Evolutionary conservation across 2,329 filamentous ascomycete species (phyloP).

Genomic region (Neofusicoccum parvum): DNA sequence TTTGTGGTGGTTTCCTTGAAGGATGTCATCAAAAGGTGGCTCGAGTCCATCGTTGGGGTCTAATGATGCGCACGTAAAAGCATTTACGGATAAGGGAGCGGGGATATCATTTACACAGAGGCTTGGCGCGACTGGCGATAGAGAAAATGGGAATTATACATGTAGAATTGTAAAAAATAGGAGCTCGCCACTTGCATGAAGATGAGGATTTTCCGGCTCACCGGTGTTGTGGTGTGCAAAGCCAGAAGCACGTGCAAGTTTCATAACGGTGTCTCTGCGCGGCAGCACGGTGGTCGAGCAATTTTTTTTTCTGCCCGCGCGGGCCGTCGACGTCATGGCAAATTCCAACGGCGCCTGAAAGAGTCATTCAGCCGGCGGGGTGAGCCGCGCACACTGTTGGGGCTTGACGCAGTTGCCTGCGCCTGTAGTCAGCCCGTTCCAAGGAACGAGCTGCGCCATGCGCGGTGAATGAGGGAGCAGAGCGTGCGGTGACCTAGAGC

Average conservation of each 20-base stretch:
- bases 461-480: background rate
- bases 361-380: conserved; percentile 9
- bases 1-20: too few relatives aligned
- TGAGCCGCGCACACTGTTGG: background rate
- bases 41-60: background rate
- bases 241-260: background rate
- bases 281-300: conserved; percentile 1
- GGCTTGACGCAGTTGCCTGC: conserved; percentile 4
- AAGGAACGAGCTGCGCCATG: background rate
- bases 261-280: background rate
- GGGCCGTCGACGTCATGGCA: conserved; percentile 10
- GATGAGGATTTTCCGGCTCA: background rate
- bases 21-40: too few relatives aligned
- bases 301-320: conserved; percentile 5
- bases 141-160: background rate
- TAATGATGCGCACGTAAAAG: background rate
- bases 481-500: background rate
- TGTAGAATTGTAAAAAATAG: background rate
- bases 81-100: background rate
- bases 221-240: background rate
- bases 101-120: background rate
- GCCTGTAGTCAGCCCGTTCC: background rate
- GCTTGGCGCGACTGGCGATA: background rate
- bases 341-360: conserved; percentile 14
- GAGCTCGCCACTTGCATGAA: background rate